Conservation (phyloP, 331 rosid genomes). For the Arachis monticola region DNA sequence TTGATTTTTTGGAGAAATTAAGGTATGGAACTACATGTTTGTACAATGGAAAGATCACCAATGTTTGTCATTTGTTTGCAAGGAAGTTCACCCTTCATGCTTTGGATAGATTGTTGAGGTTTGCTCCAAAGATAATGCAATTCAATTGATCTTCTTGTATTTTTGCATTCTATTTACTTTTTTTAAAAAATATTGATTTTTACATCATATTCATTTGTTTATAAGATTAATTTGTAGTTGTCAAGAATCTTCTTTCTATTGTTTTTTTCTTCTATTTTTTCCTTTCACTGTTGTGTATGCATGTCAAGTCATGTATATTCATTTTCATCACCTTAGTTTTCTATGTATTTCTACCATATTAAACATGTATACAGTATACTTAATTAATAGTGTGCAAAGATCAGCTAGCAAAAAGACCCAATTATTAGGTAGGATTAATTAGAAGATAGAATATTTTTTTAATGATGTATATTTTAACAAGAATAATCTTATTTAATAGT, state of each 20-base stretch:
- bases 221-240: not conserved
- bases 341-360: no score
- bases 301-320: no score
- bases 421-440: no score
- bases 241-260: not conserved
- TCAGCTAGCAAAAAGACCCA: no score
- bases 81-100: constrained; percentile 74
- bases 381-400: no score
- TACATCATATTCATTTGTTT: constrained; percentile 16
- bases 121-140: constrained; percentile 79
- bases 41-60: constrained; percentile 62
- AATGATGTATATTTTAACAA: no score
- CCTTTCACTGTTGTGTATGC: no score
- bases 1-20: constrained; percentile 52
- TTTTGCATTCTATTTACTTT: not conserved
- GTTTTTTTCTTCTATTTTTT: no score
- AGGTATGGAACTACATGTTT: constrained; percentile 62
- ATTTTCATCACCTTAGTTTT: no score
- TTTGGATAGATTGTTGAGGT: constrained; percentile 65
- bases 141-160: constrained; percentile 49
- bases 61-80: constrained; percentile 77
- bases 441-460: no score
- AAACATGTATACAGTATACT: no score
- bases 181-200: not conserved
- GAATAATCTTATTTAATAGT: no score